These are phyloP conservation scores for Penicillium parvum DNA, from an alignment of 495 filamentous ascomycete species.

Conservation along the genomic window DNA sequence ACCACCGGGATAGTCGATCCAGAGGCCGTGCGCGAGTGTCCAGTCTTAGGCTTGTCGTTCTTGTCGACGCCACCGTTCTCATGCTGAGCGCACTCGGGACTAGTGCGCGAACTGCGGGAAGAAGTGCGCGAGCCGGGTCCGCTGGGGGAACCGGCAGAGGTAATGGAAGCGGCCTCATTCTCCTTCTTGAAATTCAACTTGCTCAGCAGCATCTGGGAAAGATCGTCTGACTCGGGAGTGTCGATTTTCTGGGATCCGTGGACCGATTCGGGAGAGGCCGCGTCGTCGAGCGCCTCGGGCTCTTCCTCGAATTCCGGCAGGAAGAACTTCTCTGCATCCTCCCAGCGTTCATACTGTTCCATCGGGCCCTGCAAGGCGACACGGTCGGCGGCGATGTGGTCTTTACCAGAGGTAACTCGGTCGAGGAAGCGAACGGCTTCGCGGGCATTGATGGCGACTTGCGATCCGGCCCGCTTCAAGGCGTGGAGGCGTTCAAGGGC, in stretches of 20 bases:
- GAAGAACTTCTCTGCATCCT: constrained; percentile 59
- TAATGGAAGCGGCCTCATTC: constrained; percentile 43
- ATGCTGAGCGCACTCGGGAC: constrained; percentile 42
- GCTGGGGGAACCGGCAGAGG: constrained; percentile 47
- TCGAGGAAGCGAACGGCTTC: constrained; percentile 65
- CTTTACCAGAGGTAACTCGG: constrained; percentile 53
- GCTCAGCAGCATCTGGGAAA: constrained; percentile 49
- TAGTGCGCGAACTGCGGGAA: constrained; percentile 48
- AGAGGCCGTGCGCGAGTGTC: constrained; percentile 38
- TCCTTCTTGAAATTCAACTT: constrained; percentile 51
- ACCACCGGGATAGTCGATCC: constrained; percentile 35
- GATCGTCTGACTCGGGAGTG: constrained; percentile 27
- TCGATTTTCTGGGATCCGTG: constrained; percentile 15
- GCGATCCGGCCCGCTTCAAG: constrained; percentile 53
- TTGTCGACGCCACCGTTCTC: constrained; percentile 25
- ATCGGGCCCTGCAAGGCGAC: constrained; percentile 53
- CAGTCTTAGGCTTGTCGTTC: constrained; percentile 15
- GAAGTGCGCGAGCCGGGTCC: constrained; percentile 42
- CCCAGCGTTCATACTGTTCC: constrained; percentile 57
- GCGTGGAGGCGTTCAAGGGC: constrained; percentile 54
- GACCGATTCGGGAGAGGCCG: constrained; percentile 12
- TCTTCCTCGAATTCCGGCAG: constrained; percentile 50
- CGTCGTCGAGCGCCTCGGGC: constrained; percentile 24
- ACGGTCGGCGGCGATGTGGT: constrained; percentile 42
- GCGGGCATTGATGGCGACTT: constrained; percentile 56